Evolutionary conservation across 352 stramenopile genomes (phyloP), one percentile per base, ranked within the genome.

Genomic region (Thraustochytrium sp.): DNA sequence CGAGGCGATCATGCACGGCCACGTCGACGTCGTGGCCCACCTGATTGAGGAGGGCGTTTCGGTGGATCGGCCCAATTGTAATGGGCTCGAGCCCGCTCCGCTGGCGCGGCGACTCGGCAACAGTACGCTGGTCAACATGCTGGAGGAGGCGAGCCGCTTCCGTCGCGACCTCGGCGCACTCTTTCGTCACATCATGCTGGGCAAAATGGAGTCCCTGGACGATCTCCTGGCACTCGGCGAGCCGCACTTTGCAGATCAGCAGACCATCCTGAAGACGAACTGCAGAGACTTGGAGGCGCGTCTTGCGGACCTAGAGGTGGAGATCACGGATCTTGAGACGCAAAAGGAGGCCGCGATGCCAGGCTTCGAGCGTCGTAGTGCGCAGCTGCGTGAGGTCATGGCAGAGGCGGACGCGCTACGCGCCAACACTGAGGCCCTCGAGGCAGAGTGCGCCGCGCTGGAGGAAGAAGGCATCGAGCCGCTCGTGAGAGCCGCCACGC

Each of bases 1-100:
- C 29, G 85, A 89, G 48, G 87, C 87, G 31, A 51, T 84, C 44
- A 86, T 84, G 46, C 34, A 48, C 26, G 82, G 75, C 26, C 64
- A 86, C 16, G 3, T 18, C 16, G 85, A 89, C 21, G 59, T 84
- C 29, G 68, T 84, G 2, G 59, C 82, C 26, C 83, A 44, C 29
- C 54, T 86, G 18, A 31, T 86, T 13, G 26, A 53, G 16, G 36
- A 86, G 29, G 42, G 55, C 36, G 82, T 84, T 16, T n/a, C 46
- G n/a, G 74, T 86, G 34, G 75, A 86, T 51, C 34, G 75, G 2
- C 82, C 78, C 29, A 86, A 46, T 11, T 64, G 85, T 29, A 61
- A 46, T 16, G 68, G 46, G 3, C 23, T 80, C 2, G 13, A 18
- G 16, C 48, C 68, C 9, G 13, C 63, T 1, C 44, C 18, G 5